Evolutionary conservation across 345 rosid genomes (phyloP).

Genomic region (Populus tremula): DNA sequence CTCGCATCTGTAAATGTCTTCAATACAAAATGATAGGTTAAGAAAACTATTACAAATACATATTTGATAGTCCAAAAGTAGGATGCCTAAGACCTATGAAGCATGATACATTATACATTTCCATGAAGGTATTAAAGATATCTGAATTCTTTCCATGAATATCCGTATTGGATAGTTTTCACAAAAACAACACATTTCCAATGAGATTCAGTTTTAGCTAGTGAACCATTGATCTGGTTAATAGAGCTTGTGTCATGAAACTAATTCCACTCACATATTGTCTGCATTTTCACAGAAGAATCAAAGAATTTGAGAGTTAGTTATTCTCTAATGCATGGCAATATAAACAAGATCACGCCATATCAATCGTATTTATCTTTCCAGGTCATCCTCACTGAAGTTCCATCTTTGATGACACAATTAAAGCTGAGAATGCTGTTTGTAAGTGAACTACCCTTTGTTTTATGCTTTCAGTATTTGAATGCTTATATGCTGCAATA

Average conservation of each 20-base stretch:
- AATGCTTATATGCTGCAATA: background rate
- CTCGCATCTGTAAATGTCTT: background rate
- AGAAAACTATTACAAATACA: background rate
- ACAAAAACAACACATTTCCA: background rate
- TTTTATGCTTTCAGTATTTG: background rate
- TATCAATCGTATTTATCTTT: background rate
- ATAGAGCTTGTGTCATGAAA: background rate
- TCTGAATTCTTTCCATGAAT: background rate
- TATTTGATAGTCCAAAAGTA: background rate
- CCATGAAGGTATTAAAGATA: background rate
- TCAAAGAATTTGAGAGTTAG: background rate
- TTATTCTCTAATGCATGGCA: background rate
- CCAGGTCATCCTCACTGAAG: background rate
- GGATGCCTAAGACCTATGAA: background rate
- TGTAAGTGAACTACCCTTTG: no score
- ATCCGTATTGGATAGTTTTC: background rate
- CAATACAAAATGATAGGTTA: background rate
- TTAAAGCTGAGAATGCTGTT: background rate
- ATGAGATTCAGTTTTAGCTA: background rate
- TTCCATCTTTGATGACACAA: background rate
- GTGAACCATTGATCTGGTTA: background rate
- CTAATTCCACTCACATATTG: background rate
- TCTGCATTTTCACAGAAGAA: background rate
- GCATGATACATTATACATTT: background rate
- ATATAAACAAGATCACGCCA: background rate